These are phyloP conservation scores for Paramecium octaurelia DNA, from an alignment of 73 alveolate species.

Conservation along the genomic window DNA sequence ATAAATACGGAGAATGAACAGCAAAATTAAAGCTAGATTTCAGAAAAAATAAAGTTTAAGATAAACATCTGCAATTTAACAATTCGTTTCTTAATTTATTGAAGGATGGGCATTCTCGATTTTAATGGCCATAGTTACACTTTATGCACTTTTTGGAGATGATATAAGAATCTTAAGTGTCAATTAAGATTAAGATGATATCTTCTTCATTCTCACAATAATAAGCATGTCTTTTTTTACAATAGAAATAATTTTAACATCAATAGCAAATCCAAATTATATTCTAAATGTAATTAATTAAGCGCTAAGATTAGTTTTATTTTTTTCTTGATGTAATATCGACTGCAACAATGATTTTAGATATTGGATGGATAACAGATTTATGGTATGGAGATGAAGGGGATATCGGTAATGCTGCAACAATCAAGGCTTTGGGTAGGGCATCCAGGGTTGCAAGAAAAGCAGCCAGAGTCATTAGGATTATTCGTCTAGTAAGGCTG, in stretches of 20 bases:
- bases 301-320: constrained; percentile 57
- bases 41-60: neutral
- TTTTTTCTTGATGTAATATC: constrained; percentile 82
- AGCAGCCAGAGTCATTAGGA: constrained; percentile 70
- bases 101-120: constrained; percentile 42
- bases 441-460: constrained; percentile 81
- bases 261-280: constrained; percentile 67
- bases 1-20: neutral
- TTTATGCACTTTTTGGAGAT: constrained; percentile 88
- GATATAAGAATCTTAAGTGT: constrained; percentile 70
- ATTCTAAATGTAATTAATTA: neutral
- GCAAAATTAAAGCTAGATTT: neutral
- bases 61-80: neutral
- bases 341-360: constrained; percentile 74
- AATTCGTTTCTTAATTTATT: neutral
- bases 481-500: constrained; percentile 66
- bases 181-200: constrained; percentile 50
- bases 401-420: constrained; percentile 71
- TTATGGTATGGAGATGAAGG: constrained; percentile 55
- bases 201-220: constrained; percentile 46
- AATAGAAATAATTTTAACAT: constrained; percentile 55
- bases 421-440: constrained; percentile 75
- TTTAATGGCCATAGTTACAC: constrained; percentile 75
- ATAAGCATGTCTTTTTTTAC: constrained; percentile 47
- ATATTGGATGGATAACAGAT: constrained; percentile 80